Conservation (phyloP, 2,329 filamentous ascomycete species). For the Ilyonectria robusta region DNA sequence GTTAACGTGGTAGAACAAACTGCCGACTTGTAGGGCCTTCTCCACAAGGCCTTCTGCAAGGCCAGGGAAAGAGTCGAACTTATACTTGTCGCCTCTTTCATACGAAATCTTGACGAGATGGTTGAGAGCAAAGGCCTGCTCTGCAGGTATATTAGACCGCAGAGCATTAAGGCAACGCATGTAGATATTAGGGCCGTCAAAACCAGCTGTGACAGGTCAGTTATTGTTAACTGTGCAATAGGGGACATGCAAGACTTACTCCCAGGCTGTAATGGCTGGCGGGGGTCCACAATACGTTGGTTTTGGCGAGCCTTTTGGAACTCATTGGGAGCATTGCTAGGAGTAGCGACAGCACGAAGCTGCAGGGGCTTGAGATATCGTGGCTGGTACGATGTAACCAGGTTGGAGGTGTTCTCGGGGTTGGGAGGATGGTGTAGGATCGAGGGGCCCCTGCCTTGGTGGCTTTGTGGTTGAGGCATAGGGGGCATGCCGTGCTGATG, state of each 20-base stretch:
- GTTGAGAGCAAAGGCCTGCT: constrained; percentile 93
- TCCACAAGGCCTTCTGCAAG: constrained; percentile 90
- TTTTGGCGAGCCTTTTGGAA: constrained; percentile 67
- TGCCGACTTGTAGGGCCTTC: constrained; percentile 84
- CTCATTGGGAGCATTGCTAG: constrained; percentile 78
- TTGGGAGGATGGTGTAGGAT: constrained; percentile 67
- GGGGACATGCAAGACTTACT: constrained; percentile 61
- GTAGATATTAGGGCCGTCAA: constrained; percentile 90
- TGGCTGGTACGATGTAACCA: constrained; percentile 80
- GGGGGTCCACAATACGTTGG: constrained; percentile 52
- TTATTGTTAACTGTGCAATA: neutral
- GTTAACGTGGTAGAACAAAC: constrained; percentile 84
- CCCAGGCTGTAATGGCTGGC: constrained; percentile 70
- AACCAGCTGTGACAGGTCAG: constrained; percentile 61
- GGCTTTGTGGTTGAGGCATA: constrained; percentile 48
- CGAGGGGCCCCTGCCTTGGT: constrained; percentile 58
- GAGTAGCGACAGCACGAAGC: constrained; percentile 81
- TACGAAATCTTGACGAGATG: constrained; percentile 96
- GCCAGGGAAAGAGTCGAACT: constrained; percentile 91
- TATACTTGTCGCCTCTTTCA: constrained; percentile 95
- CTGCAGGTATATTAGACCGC: constrained; percentile 81
- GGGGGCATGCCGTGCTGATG: constrained; percentile 53
- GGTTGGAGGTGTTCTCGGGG: constrained; percentile 69
- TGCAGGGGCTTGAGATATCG: constrained; percentile 73
- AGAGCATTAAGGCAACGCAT: constrained; percentile 88